Conservation (phyloP, 352 stramenopile genomes). For the Vaucheria bursata region DNA sequence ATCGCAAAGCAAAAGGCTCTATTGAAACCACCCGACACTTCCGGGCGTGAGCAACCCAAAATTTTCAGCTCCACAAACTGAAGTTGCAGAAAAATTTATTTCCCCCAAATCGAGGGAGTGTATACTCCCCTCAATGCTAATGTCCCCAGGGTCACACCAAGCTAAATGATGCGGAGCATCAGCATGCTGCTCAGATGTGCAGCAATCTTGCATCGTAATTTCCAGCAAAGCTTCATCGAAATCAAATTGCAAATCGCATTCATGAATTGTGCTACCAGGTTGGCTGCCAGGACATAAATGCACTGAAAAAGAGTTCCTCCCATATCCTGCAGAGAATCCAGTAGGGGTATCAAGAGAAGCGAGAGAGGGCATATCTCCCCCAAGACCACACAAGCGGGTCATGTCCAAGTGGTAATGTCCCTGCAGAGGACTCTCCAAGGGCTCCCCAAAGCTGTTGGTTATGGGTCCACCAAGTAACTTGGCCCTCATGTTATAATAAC, state of each 20-base stretch:
- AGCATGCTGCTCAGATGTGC: too few species aligned
- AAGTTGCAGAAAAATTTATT: too few species aligned
- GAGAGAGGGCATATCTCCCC: neutral
- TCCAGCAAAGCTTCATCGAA: neutral
- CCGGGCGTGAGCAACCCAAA: too few species aligned
- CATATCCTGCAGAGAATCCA: neutral
- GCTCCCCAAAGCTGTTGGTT: neutral
- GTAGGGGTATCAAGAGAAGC: neutral
- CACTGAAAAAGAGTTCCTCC: neutral
- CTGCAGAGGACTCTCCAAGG: neutral
- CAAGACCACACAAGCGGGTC: neutral
- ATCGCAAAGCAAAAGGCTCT: too few species aligned
- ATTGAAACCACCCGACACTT: too few species aligned
- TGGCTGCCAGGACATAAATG: neutral
- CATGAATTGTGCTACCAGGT: neutral
- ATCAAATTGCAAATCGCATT: neutral
- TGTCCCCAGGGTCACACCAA: too few species aligned
- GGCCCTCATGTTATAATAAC: too few species aligned
- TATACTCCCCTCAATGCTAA: too few species aligned
- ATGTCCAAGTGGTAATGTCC: neutral
- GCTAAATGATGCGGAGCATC: too few species aligned
- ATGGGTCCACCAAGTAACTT: neutral
- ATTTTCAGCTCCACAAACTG: too few species aligned
- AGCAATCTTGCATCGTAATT: neutral
- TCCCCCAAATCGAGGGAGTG: too few species aligned